phyloP scores from a whole-genome alignment of 75 land plant genomes.

The Cunninghamia lanceolata region DNA sequence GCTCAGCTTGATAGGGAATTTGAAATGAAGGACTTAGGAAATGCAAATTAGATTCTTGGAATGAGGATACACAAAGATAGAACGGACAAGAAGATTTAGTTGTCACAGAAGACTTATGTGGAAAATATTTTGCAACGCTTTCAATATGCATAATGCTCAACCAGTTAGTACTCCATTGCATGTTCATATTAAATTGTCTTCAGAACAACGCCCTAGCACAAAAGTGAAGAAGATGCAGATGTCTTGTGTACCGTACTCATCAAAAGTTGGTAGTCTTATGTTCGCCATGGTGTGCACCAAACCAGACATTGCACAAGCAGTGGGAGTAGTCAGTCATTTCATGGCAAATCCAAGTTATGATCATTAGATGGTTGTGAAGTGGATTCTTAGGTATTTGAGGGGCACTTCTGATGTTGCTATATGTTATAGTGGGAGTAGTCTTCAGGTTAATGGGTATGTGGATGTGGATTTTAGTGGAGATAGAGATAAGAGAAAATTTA shows the following conservation, averaged over 20 bases:
- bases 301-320: conserved; percentile 27
- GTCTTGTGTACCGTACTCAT: conserved; percentile 1
- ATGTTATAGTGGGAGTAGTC: too few species aligned
- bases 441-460: too few species aligned
- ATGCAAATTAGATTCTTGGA: too few species aligned
- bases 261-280: conserved; percentile 14
- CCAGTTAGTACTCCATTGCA: neutral
- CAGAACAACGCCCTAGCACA: neutral
- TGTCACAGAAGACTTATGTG: neutral
- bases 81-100: too few species aligned
- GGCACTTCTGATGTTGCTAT: too few species aligned
- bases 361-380: conserved; percentile 3
- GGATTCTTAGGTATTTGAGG: conserved; percentile 5
- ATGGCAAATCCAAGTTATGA: too few species aligned
- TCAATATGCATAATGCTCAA: neutral
- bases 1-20: too few species aligned
- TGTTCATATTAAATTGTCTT: neutral
- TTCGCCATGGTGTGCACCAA: conserved; percentile 19
- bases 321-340: too few species aligned
- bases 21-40: too few species aligned
- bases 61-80: too few species aligned
- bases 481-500: too few species aligned
- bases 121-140: neutral
- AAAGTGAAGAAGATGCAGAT: neutral
- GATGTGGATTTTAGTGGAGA: too few species aligned